Evolutionary conservation across 108 stramenopile genomes (phyloP), one percentile per base, ranked within the genome.

Genomic region (Mediolabrus comicus): DNA sequence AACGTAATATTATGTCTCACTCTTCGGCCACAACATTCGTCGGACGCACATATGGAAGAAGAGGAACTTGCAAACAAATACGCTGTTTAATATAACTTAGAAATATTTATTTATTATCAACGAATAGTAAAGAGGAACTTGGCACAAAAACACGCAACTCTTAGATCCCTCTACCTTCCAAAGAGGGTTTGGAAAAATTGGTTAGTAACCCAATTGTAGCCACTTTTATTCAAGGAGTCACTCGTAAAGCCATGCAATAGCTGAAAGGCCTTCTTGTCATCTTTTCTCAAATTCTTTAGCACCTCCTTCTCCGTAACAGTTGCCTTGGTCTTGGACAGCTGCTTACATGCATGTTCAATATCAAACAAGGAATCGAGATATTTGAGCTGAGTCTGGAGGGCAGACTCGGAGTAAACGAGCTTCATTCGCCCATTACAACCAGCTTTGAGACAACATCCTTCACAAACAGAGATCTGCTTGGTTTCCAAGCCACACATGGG

Each of bases 331-430:
- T 75, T 71, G 32, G 63, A 67, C 16, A 75, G 71, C 62, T 95
- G 85, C 27, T 88, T 73, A 34, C 69, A 74, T 8, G 83, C 83
- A 74, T 91, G 91, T 6, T 80, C 62, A 49, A 85, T 28, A 60
- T 95, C 88, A 61, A 91, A 91, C 53, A 95, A 81, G 33, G 82
- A 84, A 67, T 92, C 86, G 36, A 92, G 67, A 53, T 95, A 95
- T 69, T 92, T 92, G 53, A 92, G 83, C 69, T 95, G 94, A 11
- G 83, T 92, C 17, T 89, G 82, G 0, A 95, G 63, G 11, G 74
- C 53, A 9, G 75, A 72, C 51, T 90, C 90, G 4, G 69, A 70
- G 35, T 77, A 75, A 22, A 77, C 65, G 11, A 81, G 46, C 24
- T 55, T 68, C 86, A 92, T 86, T 25, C 77, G 71, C 2, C 90